These are phyloP conservation scores for Candida suzukii DNA, from an alignment of 805 yeast genomes.

Conservation along the genomic window DNA sequence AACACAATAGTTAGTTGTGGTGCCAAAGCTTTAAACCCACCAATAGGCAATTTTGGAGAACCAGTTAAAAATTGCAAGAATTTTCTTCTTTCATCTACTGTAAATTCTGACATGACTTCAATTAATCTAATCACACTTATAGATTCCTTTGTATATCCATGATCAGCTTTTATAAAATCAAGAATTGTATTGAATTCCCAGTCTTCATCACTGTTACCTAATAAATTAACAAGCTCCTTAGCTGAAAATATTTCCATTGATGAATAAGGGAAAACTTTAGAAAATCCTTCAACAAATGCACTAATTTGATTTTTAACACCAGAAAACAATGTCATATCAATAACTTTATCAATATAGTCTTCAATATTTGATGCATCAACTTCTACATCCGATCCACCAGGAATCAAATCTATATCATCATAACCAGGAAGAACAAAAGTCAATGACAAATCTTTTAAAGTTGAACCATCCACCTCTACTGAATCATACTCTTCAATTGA, in stretches of 20 bases:
- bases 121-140: constrained; percentile 52
- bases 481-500: neutral
- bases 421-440: constrained; percentile 76
- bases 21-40: constrained; percentile 77
- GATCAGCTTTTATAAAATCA: constrained; percentile 71
- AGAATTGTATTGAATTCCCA: constrained; percentile 66
- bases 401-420: constrained; percentile 48
- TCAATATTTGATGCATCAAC: constrained; percentile 51
- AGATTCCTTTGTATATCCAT: constrained; percentile 77
- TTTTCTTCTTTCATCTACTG: constrained; percentile 48
- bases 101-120: constrained; percentile 52
- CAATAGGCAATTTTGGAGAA: constrained; percentile 86
- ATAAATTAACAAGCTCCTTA: constrained; percentile 59
- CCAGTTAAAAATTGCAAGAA: constrained; percentile 90
- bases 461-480: constrained; percentile 19
- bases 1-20: constrained; percentile 87
- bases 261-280: constrained; percentile 71
- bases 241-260: constrained; percentile 69
- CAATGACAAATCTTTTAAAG: constrained; percentile 49
- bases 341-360: constrained; percentile 46
- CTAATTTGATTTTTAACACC: constrained; percentile 64
- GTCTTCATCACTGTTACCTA: constrained; percentile 80
- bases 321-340: constrained; percentile 49
- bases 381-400: constrained; percentile 40
- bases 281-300: constrained; percentile 74